Conservation (phyloP, 768 basidiomycete genomes). For the Leccinellum albellum region DNA sequence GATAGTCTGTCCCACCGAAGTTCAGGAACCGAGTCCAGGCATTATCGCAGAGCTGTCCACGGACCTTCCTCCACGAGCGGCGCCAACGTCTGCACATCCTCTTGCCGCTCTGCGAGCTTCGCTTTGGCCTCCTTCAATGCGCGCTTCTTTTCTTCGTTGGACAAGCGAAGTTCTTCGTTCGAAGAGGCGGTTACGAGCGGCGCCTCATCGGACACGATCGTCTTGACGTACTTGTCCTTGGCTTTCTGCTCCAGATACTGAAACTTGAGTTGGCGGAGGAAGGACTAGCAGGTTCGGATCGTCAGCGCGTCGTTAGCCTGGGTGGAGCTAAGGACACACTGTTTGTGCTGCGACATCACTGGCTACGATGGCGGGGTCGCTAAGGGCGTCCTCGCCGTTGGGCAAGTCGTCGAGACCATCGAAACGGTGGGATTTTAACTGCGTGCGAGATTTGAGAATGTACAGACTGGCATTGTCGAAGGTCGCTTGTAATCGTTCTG, state of each 20-base stretch:
- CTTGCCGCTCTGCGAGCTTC: slow-evolving; percentile 55
- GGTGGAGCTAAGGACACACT: slow-evolving; percentile 36
- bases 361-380: slow-evolving; percentile 55
- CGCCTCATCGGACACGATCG: slow-evolving; percentile 83
- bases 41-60: neutral
- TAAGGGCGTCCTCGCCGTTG: slow-evolving; percentile 29
- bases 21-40: neutral
- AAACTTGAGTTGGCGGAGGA: slow-evolving; percentile 80
- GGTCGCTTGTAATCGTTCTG: slow-evolving; percentile 24
- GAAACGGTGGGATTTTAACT: slow-evolving; percentile 25
- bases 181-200: slow-evolving; percentile 77
- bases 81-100: slow-evolving; percentile 59
- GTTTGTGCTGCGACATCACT: slow-evolving; percentile 58
- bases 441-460: slow-evolving; percentile 21
- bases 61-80: slow-evolving; percentile 70
- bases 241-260: slow-evolving; percentile 89
- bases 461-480: slow-evolving; percentile 25
- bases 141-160: slow-evolving; percentile 71
- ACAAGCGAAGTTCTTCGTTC: slow-evolving; percentile 58
- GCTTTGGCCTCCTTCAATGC: slow-evolving; percentile 62
- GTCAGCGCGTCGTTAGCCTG: neutral
- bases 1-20: slow-evolving; percentile 46
- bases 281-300: slow-evolving; percentile 43
- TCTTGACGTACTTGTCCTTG: slow-evolving; percentile 83
- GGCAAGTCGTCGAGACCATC: slow-evolving; percentile 28